Conservation (phyloP, 495 filamentous ascomycete genomes). For the Penicillium manginii region DNA sequence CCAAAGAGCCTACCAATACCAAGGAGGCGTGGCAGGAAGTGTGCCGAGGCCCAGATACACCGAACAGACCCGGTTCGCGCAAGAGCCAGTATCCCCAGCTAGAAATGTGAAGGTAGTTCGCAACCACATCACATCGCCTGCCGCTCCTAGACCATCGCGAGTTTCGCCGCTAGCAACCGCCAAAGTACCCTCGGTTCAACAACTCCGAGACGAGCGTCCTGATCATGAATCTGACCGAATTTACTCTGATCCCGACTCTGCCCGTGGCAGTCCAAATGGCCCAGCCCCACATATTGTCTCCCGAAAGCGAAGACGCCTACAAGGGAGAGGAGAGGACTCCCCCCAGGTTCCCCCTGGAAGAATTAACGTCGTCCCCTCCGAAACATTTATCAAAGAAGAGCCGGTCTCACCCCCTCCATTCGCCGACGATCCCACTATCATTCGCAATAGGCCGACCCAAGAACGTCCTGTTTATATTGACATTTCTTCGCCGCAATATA, state of each 20-base stretch:
- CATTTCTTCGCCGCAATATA: constrained; percentile 50
- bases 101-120: constrained; percentile 53
- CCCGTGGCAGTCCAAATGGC: constrained; percentile 43
- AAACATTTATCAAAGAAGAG: constrained; percentile 81
- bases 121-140: constrained; percentile 69
- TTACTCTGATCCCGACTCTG: constrained; percentile 28
- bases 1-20: constrained; percentile 31
- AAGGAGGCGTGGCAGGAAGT: constrained; percentile 24
- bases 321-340: constrained; percentile 35
- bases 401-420: constrained; percentile 82
- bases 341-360: constrained; percentile 35
- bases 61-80: constrained; percentile 27
- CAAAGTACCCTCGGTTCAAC: constrained; percentile 57
- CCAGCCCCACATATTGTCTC: constrained; percentile 38
- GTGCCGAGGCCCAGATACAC: constrained; percentile 23
- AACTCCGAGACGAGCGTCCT: constrained; percentile 29
- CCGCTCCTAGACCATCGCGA: constrained; percentile 80
- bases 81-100: constrained; percentile 30
- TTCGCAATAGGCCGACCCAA: constrained; percentile 46
- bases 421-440: constrained; percentile 51
- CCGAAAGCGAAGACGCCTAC: constrained; percentile 54
- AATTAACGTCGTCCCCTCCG: constrained; percentile 38
- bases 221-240: constrained; percentile 32
- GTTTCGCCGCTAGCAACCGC: constrained; percentile 75
- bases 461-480: constrained; percentile 55